Percentiles rank a stretch among this genome's conserved stretches.
phyloP scores from a whole-genome alignment of 1,139 yeast genomes.

The Yamadazyma sp. region DNA sequence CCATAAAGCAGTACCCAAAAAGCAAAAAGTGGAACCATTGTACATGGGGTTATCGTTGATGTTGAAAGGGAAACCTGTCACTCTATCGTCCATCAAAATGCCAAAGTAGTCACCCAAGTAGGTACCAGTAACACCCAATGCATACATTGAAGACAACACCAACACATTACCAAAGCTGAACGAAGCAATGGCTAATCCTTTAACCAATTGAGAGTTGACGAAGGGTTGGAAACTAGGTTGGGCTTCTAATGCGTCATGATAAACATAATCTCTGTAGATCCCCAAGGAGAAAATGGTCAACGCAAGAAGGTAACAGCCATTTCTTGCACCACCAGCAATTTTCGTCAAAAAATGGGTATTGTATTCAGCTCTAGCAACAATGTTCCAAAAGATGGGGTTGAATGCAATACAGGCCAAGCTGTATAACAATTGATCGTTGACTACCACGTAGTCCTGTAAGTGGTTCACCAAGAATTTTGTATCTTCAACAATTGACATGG shows the following conservation, averaged over 20 bases:
- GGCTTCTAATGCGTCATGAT: slow-evolving; percentile 53
- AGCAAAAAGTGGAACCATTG: slow-evolving; percentile 85
- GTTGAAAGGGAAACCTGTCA: slow-evolving; percentile 93
- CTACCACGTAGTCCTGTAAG: slow-evolving; percentile 14
- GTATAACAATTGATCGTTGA: slow-evolving; percentile 15
- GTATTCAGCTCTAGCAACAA: slow-evolving; percentile 85
- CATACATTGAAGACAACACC: slow-evolving; percentile 84
- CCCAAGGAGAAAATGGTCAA: slow-evolving; percentile 81
- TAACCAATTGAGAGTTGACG: slow-evolving; percentile 37
- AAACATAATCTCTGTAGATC: slow-evolving; percentile 73
- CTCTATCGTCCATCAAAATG: slow-evolving; percentile 85
- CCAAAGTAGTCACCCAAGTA: slow-evolving; percentile 97
- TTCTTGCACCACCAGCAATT: slow-evolving; percentile 61
- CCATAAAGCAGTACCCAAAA: slow-evolving; percentile 87
- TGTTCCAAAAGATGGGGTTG: slow-evolving; percentile 95
- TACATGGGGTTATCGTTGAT: slow-evolving; percentile 94
- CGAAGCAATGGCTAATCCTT: slow-evolving; percentile 31
- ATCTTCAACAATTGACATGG: slow-evolving; percentile 15
- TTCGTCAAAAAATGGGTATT: slow-evolving; percentile 73
- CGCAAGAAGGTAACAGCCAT: slow-evolving; percentile 86
- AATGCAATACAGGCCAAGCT: slow-evolving; percentile 54
- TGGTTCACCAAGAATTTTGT: slow-evolving; percentile 13
- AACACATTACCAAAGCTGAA: slow-evolving; percentile 76
- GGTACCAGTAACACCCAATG: slow-evolving; percentile 94
- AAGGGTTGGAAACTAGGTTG: slow-evolving; percentile 58